Conservation (phyloP, 208 protist species). For the Crithidia thermophila region DNA sequence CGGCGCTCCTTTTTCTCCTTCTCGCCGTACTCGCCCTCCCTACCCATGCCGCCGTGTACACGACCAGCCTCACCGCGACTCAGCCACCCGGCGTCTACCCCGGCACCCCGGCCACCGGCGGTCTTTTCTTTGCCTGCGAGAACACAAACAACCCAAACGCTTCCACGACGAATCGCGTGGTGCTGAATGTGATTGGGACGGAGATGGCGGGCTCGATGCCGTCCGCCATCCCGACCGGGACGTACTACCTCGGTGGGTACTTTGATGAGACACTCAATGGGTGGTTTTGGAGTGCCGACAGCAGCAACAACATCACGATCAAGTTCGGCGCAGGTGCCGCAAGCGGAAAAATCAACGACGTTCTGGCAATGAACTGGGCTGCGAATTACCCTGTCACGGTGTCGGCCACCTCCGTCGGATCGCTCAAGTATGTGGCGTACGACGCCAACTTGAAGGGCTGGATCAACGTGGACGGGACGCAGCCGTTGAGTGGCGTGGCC, state of each 20-base stretch:
- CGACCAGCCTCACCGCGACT: background rate
- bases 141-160: background rate
- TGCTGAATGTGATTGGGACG: background rate
- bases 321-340: background rate
- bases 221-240: background rate
- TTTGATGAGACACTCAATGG: background rate
- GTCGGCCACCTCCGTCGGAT: background rate
- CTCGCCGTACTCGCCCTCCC: too few species aligned
- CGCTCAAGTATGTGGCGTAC: conserved; percentile 14
- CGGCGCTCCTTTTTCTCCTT: too few species aligned
- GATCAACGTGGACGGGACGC: conserved; percentile 12
- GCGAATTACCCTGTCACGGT: conserved; percentile 5
- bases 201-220: background rate
- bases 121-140: background rate
- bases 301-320: background rate
- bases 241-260: conserved; percentile 13
- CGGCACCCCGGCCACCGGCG: background rate
- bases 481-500: background rate
- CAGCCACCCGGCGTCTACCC: background rate
- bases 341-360: background rate
- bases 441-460: conserved; percentile 7
- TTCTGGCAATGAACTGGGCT: conserved; percentile 3
- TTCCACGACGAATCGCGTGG: background rate
- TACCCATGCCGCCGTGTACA: too few species aligned
- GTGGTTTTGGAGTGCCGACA: conserved; percentile 14